Evolutionary conservation across 257 asterid species (phyloP).

Genomic region (Solanum rostratum): DNA sequence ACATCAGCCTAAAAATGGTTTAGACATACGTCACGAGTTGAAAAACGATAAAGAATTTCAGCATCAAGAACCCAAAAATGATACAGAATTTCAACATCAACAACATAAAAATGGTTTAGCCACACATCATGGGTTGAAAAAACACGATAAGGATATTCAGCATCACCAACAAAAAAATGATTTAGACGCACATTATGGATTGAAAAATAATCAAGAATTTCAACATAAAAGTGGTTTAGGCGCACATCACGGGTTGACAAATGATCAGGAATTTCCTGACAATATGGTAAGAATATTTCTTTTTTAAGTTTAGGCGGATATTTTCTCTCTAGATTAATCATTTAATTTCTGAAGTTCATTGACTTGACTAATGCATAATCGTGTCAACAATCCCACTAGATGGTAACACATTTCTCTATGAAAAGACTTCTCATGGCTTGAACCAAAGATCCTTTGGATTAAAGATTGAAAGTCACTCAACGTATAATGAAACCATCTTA

Average conservation of each 20-base stretch:
- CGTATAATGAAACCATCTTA: too few species aligned
- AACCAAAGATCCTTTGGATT: not conserved
- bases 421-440: not conserved
- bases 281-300: not conserved
- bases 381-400: not conserved
- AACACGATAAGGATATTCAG: not conserved
- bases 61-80: not conserved
- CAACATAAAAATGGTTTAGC: not conserved
- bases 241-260: not conserved
- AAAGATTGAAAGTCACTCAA: not conserved
- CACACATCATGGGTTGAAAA: not conserved
- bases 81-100: not conserved
- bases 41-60: not conserved
- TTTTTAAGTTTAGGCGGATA: not conserved
- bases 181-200: not conserved
- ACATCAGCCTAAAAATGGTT: not conserved
- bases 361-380: not conserved
- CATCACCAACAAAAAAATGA: not conserved
- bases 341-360: not conserved
- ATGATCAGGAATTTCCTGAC: not conserved
- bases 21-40: not conserved
- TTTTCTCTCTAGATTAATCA: not conserved
- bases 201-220: not conserved
- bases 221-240: not conserved
- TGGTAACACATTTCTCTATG: not conserved